Base-by-base conservation (phyloP, 73 alveolate genomes). In the Uronychia binucleata region DNA sequence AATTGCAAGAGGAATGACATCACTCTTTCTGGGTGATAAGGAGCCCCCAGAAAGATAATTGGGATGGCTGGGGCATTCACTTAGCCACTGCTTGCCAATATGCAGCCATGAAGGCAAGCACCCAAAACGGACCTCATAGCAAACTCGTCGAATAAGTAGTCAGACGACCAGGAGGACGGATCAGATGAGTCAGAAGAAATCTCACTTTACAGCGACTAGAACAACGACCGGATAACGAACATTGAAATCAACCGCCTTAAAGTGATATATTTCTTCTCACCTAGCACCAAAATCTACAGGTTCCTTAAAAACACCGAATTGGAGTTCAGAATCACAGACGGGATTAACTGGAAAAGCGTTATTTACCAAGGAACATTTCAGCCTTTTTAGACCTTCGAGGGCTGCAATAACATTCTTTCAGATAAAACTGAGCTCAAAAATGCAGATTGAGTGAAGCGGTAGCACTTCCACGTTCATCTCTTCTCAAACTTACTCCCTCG, bases 221-320 rank as follows among this genome's bases (percentile, higher is more conserved):
- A 46, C 67, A 46, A 46, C 19, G 67, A 46, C 67, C 67, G 67
- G 5, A 46, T 84, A 59, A 60, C 79, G 0, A 76, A 78, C 32
- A 77, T 78, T 31, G 19, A 46, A 27, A 31, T 75, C 31, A 85
- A 85, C 32, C 84, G 79, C 35, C 81, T 94, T 1, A 85, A 96
- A 85, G 94, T 93, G 0, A 93, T 90, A 79, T 94, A 83, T 79
- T 92, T 94, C 90, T 94, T 94, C 90, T 85, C 91, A 31, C 96
- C 89, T 57, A 30, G 32, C 11, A 30, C 29, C 31, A 91, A 88
- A 28, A 81, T 94, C n/a, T 81, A 86, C 29, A 78, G 85, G 30
- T 94, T 94, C 76, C 80, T 94, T 13, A 59, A 85, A 46, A 90
- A 94, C 59, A 92, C 96, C 0, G 92, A 94, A 79, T 88, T 94